These are phyloP conservation scores for Glycine latifolia DNA, from an alignment of 306 rosid genomes.

Conservation along the genomic window DNA sequence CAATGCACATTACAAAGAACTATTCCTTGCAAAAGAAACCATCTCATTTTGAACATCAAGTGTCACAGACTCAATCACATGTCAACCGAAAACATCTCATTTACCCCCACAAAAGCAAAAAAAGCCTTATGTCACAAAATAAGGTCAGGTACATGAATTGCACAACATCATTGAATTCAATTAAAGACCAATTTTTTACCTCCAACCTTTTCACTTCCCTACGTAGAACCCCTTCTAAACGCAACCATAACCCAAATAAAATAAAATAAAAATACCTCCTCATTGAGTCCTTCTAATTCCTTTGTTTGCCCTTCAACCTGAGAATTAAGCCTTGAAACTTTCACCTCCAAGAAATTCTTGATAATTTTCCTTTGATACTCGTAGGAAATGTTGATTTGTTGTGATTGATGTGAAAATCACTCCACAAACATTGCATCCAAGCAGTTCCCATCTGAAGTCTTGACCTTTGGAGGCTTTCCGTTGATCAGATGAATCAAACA, in stretches of 20 bases:
- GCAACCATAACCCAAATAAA: background rate
- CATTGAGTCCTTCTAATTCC: conserved; percentile 57
- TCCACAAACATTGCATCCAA: conserved; percentile 37
- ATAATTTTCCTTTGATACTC: background rate
- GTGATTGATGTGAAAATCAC: conserved; percentile 26
- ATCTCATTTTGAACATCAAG: conserved; percentile 1
- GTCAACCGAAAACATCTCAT: conserved; percentile 4
- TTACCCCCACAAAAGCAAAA: background rate
- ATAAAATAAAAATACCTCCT: conserved; percentile 60
- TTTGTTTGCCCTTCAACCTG: conserved; percentile 60
- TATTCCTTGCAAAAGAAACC: background rate
- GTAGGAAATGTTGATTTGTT: background rate
- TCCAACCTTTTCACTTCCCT: too few species aligned
- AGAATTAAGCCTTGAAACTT: conserved; percentile 65
- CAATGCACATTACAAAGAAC: too few species aligned
- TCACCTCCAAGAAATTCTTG: too few species aligned
- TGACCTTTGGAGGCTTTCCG: conserved; percentile 49
- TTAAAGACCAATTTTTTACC: background rate
- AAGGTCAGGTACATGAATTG: background rate
- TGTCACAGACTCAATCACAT: background rate
- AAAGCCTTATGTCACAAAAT: background rate
- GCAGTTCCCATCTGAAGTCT: conserved; percentile 51
- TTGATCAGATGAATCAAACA: conserved; percentile 46
- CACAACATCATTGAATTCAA: background rate
- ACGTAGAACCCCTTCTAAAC: background rate